These are phyloP conservation scores for Fomitopsis schrenkii DNA, from an alignment of 1,284 basidiomycete species.

Conservation along the genomic window DNA sequence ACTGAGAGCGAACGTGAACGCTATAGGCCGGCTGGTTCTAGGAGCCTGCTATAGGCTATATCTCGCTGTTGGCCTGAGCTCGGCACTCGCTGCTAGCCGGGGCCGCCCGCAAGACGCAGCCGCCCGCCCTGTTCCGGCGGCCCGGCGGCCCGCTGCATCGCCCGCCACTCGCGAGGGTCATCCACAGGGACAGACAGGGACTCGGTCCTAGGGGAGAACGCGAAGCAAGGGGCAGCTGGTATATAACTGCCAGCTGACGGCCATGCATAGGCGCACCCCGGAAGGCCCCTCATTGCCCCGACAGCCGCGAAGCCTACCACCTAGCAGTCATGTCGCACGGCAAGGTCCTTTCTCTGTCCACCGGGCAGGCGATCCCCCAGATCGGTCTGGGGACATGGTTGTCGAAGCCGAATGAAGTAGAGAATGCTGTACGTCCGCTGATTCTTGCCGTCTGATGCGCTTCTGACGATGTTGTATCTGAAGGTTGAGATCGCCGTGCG, in stretches of 20 bases:
- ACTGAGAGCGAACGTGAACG: too few species aligned
- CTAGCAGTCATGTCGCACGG: background rate
- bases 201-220: background rate
- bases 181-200: background rate
- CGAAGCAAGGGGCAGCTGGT: background rate
- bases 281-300: background rate
- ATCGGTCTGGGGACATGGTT: conserved; percentile 85
- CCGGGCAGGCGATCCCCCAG: conserved; percentile 54
- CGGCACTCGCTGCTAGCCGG: too few species aligned
- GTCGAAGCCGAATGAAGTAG: conserved; percentile 73
- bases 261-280: background rate
- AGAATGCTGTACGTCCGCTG: conserved; percentile 52
- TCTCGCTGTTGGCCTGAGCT: too few species aligned
- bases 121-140: background rate
- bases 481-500: conserved; percentile 73
- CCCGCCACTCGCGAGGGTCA: background rate
- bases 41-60: too few species aligned
- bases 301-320: background rate
- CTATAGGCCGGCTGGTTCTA: too few species aligned
- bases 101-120: too few species aligned
- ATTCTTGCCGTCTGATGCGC: too few species aligned
- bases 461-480: background rate
- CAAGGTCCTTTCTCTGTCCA: conserved; percentile 33
- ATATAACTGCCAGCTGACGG: background rate
- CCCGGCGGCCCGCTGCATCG: background rate